A percentile compares a stretch with the other conserved stretches of the same genome.
These are phyloP conservation scores for Flueggea neowawraea DNA, from an alignment of 441 rosid genomes.

Conservation along the genomic window DNA sequence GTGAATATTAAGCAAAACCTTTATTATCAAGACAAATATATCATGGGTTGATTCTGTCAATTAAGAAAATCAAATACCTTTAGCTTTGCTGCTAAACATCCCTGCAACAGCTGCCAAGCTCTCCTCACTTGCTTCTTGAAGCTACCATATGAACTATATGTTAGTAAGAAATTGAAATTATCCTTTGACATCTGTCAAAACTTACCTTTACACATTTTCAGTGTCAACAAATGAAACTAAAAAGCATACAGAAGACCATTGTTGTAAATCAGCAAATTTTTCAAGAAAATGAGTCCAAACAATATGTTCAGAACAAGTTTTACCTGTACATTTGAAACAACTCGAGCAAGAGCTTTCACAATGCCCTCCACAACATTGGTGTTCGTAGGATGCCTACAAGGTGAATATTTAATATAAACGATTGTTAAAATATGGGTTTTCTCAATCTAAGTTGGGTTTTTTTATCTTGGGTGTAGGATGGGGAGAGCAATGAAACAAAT, in stretches of 20 bases:
- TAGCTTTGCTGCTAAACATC: slow-evolving; percentile 99
- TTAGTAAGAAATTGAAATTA: slow-evolving; percentile 21
- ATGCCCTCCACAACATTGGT: slow-evolving; percentile 98
- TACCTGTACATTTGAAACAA: slow-evolving; percentile 98
- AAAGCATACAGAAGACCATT: not conserved
- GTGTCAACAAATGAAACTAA: not conserved
- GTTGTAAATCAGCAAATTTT: slow-evolving; percentile 1
- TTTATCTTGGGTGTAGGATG: not conserved
- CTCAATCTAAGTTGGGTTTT: not conserved
- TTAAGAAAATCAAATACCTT: slow-evolving; percentile 53
- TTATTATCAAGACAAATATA: not conserved
- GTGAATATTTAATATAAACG: slow-evolving; percentile 16
- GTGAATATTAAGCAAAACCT: not conserved
- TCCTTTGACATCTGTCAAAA: slow-evolving; percentile 1
- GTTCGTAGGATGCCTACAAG: slow-evolving; percentile 87
- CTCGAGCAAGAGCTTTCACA: slow-evolving; percentile 98
- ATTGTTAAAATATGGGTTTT: slow-evolving; percentile 12
- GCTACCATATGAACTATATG: slow-evolving; percentile 35
- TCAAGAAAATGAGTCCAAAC: not conserved
- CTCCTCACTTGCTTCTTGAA: slow-evolving; percentile 98
- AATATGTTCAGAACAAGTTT: slow-evolving; percentile 15
- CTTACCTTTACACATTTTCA: not conserved
- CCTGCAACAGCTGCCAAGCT: slow-evolving; percentile 99
- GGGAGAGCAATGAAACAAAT: not conserved
- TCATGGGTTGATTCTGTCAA: not conserved